phyloP scores from a whole-genome alignment of 2,329 filamentous ascomycete species.

The Cladosporium sp. region DNA sequence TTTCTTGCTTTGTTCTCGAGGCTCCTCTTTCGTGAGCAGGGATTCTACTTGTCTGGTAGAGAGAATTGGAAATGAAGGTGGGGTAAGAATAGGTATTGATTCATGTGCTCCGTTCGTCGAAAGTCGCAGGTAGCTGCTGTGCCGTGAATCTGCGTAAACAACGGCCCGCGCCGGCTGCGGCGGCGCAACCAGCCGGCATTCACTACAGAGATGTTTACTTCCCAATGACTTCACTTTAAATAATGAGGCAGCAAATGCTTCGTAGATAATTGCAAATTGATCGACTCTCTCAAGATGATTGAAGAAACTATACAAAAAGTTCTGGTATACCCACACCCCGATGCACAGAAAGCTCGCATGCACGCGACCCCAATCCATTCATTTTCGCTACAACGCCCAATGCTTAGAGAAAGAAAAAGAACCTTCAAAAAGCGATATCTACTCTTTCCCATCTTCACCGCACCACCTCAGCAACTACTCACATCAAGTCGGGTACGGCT shows the following conservation, averaged over 20 bases:
- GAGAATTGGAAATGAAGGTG: too few relatives aligned
- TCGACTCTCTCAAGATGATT: too few relatives aligned
- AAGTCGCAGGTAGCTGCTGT: too few relatives aligned
- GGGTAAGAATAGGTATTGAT: too few relatives aligned
- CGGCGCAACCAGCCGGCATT: not conserved
- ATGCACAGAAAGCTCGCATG: not conserved
- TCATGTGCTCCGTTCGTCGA: too few relatives aligned
- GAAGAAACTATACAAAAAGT: too few relatives aligned
- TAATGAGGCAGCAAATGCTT: too few relatives aligned
- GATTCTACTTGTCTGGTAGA: too few relatives aligned
- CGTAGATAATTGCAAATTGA: too few relatives aligned
- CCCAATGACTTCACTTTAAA: not conserved
- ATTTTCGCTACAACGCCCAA: not conserved
- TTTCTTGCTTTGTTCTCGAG: too few relatives aligned
- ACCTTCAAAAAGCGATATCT: not conserved
- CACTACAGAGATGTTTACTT: not conserved
- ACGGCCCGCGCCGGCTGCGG: not conserved
- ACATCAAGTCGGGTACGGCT: slow-evolving; percentile 30
- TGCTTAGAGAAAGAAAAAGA: not conserved
- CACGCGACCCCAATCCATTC: slow-evolving; percentile 3
- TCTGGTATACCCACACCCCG: slow-evolving; percentile 6
- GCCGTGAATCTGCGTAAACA: not conserved
- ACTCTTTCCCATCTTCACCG: not conserved
- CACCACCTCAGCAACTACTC: not conserved
- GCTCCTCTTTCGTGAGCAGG: too few relatives aligned